phyloP scores from a whole-genome alignment of 805 yeast species.

The Suhomyces vadensis region DNA sequence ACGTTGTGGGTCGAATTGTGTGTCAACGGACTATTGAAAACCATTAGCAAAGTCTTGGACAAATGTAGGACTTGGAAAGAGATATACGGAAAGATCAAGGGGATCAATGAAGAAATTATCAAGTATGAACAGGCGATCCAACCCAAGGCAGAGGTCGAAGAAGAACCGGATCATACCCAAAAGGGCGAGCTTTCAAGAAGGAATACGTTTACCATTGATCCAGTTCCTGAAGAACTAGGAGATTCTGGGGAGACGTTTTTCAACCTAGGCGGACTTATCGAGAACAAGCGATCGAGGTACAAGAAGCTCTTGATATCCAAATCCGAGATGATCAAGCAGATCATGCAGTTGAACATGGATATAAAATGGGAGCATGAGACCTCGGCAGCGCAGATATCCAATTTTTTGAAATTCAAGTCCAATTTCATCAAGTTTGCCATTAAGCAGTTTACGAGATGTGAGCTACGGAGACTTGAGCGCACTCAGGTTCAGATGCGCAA shows the following conservation, averaged over 20 bases:
- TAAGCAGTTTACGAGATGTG: conserved; percentile 24
- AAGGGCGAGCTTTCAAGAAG: conserved; percentile 13
- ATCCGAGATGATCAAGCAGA: conserved; percentile 40
- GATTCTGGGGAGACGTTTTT: conserved; percentile 25
- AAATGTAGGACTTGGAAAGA: conserved; percentile 34
- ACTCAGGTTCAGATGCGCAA: background rate
- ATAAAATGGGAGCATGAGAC: conserved; percentile 58
- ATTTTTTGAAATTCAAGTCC: conserved; percentile 53
- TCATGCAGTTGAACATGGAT: conserved; percentile 46
- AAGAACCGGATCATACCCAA: background rate
- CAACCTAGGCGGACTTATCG: conserved; percentile 45
- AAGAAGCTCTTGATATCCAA: conserved; percentile 43
- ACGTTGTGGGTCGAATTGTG: conserved; percentile 27
- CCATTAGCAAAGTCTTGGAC: conserved; percentile 22
- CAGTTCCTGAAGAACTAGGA: conserved; percentile 16
- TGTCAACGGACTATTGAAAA: conserved; percentile 23
- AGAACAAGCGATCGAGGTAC: conserved; percentile 51
- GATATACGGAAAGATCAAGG: conserved; percentile 27
- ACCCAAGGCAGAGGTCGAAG: background rate
- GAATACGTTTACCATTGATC: conserved; percentile 18
- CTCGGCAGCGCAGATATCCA: conserved; percentile 63
- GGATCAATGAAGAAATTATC: conserved; percentile 29
- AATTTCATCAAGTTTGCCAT: conserved; percentile 40
- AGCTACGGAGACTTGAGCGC: conserved; percentile 18
- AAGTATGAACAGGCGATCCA: conserved; percentile 22